phyloP scores from a whole-genome alignment of 2,329 filamentous ascomycete species.

The Aspergillus sp. region DNA sequence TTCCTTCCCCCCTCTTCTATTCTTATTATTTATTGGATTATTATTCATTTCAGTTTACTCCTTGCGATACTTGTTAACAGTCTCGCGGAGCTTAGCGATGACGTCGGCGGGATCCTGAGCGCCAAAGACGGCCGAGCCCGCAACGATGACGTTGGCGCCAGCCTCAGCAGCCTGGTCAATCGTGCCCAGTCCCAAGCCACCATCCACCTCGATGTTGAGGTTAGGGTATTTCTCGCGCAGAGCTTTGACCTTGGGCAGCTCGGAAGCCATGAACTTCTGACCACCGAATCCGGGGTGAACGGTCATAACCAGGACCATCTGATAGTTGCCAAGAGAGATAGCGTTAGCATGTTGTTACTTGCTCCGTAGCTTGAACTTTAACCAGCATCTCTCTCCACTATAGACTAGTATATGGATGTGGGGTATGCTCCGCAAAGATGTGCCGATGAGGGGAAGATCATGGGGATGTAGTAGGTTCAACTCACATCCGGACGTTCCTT shows the following conservation, averaged over 20 bases:
- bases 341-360: neutral
- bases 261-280: conserved; percentile 96
- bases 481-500: conserved; percentile 86
- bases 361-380: too few species aligned
- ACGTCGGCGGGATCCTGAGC: conserved; percentile 85
- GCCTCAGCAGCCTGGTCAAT: conserved; percentile 94
- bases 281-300: conserved; percentile 96
- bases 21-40: neutral
- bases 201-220: conserved; percentile 96
- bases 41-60: conserved; percentile 9
- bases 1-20: neutral
- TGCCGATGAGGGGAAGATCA: too few species aligned
- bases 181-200: conserved; percentile 81
- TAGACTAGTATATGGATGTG: neutral
- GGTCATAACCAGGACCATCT: conserved; percentile 99
- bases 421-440: too few species aligned
- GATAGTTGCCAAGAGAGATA: neutral
- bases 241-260: conserved; percentile 88
- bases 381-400: neutral
- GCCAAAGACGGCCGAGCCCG: conserved; percentile 92
- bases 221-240: conserved; percentile 83
- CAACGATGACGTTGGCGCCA: conserved; percentile 96
- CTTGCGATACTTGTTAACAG: conserved; percentile 67
- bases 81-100: conserved; percentile 75
- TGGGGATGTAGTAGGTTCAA: conserved; percentile 20